Base-by-base conservation (phyloP, 768 basidiomycete genomes). In the Boletus sensibilis region DNA sequence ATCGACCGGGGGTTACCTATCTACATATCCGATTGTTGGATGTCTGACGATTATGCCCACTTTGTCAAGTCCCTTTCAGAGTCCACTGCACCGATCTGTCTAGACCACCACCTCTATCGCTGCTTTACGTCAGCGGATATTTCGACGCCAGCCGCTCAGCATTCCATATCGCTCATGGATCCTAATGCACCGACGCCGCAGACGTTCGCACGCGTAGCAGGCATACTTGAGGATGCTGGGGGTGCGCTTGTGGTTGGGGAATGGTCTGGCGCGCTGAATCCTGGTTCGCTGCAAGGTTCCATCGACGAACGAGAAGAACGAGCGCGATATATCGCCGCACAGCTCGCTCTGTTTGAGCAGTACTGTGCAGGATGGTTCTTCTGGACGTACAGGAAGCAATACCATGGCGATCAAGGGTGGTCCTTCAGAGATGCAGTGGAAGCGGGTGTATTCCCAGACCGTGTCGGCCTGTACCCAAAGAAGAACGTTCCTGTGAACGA, bases 51-150 rank as follows among this genome's bases (percentile, higher is more conserved):
- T 52, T 92, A 90, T 61, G 77, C 84, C 16, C 72, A 77, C 10
- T 88, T 80, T 63, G 73, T 84, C 63, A 70, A 70, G 23, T 65
- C 73, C 7, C 71, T 74, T 59, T 44, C 68, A 44, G 11, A 62
- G 54, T 29, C 64, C 25, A 52, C 74, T 54, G 64, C 63, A 16
- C 81, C 83, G 29, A 74, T 85, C 20, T 83, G 87, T 14, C 74
- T 92, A 39, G 92, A 94, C 68, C 88, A 92, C 61, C 92, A 93
- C 65, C 78, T 93, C 21, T 94, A 93, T 65, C 82, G 92, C 25
- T 91, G 89, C 69, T 91, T 92, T 68, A 88, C 88, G 0, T 57
- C 68, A 0, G 72, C 72, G 1, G 92, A 94, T 68, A 80, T 71
- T 18, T 56, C 68, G 1, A 83, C 81, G 4, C 67, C 79, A 8